Evolutionary conservation across 345 rosid species (phyloP), one percentile per base, ranked within the genome.

Genomic region (Raphanus sativus): DNA sequence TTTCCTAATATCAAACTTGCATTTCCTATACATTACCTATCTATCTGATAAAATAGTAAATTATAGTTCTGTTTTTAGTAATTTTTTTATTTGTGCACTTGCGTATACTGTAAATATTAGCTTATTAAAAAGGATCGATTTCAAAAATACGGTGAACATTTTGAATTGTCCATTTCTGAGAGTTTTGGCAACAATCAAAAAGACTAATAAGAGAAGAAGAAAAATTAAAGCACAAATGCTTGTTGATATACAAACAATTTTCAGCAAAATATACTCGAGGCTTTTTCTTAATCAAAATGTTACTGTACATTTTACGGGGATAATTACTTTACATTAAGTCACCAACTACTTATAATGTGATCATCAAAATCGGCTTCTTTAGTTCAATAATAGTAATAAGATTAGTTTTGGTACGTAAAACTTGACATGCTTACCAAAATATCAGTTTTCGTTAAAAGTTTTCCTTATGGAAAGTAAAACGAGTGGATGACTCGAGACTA

Each of bases 391-490:
- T 58, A 72, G 12, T 28, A 40, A 34, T 24, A 62, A 58, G 13
- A 42, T 56, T 36, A 62, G n/a, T 30, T 56, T 38, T 69, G 48
- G 54, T 80, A 48, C 55, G 55, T 48, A 4, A 48, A 48, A 48
- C 55, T 48, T 48, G n/a, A 48, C 55, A n/a, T n/a, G 16, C 17
- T 48, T 48, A n/a, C 55, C 55, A n/a, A 48, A 12, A 45, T 4
- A 48, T 48, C 29, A 62, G 21, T 30, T 56, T 38, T 69, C 34
- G 40, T 80, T 86, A 95, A 76, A 95, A 95, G 74, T 93, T 93
- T 75, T 95, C 98, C 84, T 93, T 92, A 83, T 90, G 96, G 81
- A 95, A 95, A 38, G 91, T 85, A 77, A 95, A 95, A 2, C 99
- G 84, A 42, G 97, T 90, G 8, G 96, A 68, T 34, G 97, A 80